These are phyloP conservation scores for Parathielavia hyrcaniae DNA, from an alignment of 495 filamentous ascomycete genomes.

Conservation along the genomic window DNA sequence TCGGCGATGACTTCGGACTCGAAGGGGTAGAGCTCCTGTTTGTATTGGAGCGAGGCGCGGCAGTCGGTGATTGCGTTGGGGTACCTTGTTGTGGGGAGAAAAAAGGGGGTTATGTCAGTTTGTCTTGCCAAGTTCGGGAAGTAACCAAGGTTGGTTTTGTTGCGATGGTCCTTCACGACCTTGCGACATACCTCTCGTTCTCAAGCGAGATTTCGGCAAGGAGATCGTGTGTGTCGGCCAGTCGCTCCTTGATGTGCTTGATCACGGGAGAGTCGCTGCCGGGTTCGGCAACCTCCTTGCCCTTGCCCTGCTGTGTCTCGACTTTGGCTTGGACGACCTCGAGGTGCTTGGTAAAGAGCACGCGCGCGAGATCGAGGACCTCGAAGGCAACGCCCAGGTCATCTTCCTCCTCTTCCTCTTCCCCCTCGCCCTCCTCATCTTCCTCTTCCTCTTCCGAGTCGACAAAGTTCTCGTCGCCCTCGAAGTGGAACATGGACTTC, in stretches of 20 bases:
- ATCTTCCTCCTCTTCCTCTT: slow-evolving; percentile 67
- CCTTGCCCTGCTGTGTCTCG: slow-evolving; percentile 42
- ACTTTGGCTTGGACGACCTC: slow-evolving; percentile 36
- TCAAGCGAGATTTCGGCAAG: slow-evolving; percentile 92
- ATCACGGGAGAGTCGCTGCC: slow-evolving; percentile 42
- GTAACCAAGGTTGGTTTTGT: neutral
- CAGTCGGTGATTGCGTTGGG: slow-evolving; percentile 73
- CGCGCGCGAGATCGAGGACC: slow-evolving; percentile 80
- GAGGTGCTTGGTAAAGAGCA: slow-evolving; percentile 58
- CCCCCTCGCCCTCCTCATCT: slow-evolving; percentile 36
- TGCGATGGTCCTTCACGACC: slow-evolving; percentile 17
- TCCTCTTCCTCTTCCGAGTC: slow-evolving; percentile 61
- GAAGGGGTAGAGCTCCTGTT: slow-evolving; percentile 65
- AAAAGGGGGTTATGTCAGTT: slow-evolving; percentile 7
- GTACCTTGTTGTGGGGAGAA: slow-evolving; percentile 47
- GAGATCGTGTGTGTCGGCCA: slow-evolving; percentile 86
- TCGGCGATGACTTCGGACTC: slow-evolving; percentile 83
- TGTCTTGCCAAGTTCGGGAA: slow-evolving; percentile 18
- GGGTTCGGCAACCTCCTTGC: slow-evolving; percentile 43
- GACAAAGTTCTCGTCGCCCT: slow-evolving; percentile 88
- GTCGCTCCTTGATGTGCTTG: slow-evolving; percentile 67
- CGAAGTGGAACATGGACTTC: slow-evolving; percentile 84
- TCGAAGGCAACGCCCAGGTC: slow-evolving; percentile 88
- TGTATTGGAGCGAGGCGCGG: slow-evolving; percentile 65
- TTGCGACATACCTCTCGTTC: slow-evolving; percentile 59